Evolutionary conservation across 176 grass and related monocot species (phyloP).

Genomic region (Dactylis glomerata): DNA sequence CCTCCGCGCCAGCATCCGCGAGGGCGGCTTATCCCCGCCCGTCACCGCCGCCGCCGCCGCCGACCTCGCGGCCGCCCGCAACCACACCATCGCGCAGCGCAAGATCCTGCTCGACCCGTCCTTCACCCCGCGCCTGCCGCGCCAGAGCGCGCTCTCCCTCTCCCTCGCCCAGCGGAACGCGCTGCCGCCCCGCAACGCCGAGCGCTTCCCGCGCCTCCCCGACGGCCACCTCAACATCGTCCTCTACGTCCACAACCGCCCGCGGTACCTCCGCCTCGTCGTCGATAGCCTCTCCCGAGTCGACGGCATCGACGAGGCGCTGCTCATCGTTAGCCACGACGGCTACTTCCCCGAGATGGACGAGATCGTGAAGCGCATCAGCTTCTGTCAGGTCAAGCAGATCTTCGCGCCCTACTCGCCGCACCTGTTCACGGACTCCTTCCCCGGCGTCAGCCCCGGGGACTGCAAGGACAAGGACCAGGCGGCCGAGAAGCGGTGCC

Average conservation of each 20-base stretch:
- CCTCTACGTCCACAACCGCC: constrained; percentile 89
- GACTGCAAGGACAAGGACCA: constrained; percentile 78
- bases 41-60: background rate
- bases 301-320: constrained; percentile 73
- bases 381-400: constrained; percentile 96
- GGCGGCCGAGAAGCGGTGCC: constrained; percentile 57
- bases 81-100: constrained; percentile 19
- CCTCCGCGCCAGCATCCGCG: constrained; percentile 42
- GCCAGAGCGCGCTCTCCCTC: constrained; percentile 68
- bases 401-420: constrained; percentile 89
- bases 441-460: constrained; percentile 62
- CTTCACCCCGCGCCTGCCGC: constrained; percentile 62
- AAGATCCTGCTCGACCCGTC: constrained; percentile 50
- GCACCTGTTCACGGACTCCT: constrained; percentile 68
- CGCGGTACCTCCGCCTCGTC: constrained; percentile 73
- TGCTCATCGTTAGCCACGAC: constrained; percentile 93
- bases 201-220: constrained; percentile 48
- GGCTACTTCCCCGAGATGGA: constrained; percentile 93
- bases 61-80: background rate
- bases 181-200: constrained; percentile 65
- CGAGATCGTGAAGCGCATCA: constrained; percentile 62
- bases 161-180: constrained; percentile 69
- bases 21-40: background rate
- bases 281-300: constrained; percentile 73
- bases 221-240: constrained; percentile 72